Evolutionary conservation across 306 rosid species (phyloP), one percentile per base, ranked within the genome.

Genomic region (Cicer chorassanicum): DNA sequence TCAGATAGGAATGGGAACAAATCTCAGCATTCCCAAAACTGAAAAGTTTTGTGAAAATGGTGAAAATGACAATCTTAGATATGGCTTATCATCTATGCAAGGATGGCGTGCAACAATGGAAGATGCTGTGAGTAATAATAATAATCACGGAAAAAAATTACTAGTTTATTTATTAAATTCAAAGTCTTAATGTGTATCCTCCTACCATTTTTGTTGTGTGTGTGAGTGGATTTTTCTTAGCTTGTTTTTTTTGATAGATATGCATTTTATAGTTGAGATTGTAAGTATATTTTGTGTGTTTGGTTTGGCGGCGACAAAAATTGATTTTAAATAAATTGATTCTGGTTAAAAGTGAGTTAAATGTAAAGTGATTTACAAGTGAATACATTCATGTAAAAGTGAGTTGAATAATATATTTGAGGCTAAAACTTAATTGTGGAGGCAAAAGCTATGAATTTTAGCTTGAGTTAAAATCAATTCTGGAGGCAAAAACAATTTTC

Each of bases 51-150:
- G 97, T 18, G 92, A 93, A 66, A 93, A 93, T 78, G 97, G 97
- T 66, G 93, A 83, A 56, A 91, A 88, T 78, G 86, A 72, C 46
- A 14, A 78, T 65, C 90, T 91, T 67, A 84, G 90, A 84, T 91
- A 85, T 84, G 98, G 98, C 55, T 72, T 91, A 70, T 89, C 98
- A n/a, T 93, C 97, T 50, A 93, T 93, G 98, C 98, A 93, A 87
- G 98, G 98, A 11, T 93, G 98, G 98, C 97, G 98, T 21, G 87
- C 92, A 66, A 61, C 97, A 79, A 93, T 93, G 98, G 98, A 93
- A 88, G 98, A 93, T 87, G 98, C 98, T 51, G 98, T 93, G 69
- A 87, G 96, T 90, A n/a, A 16, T 49, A n/a, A 1, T 42, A 42
- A 29, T 29, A 70, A 41, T 50, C 54, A 34, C 56, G 59, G 41